Conservation (phyloP, 352 stramenopile genomes). For the Phytopythium oedochilum region DNA sequence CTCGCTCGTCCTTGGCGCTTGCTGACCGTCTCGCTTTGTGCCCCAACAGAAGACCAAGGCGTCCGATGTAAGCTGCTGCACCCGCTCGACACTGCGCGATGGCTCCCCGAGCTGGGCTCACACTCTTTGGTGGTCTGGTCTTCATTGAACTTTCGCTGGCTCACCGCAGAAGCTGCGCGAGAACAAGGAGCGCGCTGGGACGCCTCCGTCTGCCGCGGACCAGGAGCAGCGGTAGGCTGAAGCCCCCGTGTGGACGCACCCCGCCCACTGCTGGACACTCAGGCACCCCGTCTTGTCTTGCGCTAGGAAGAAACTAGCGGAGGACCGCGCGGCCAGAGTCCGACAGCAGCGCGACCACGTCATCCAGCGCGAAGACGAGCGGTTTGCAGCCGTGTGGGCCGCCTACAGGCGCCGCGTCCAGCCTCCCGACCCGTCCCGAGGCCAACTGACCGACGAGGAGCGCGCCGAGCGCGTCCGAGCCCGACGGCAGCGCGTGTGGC, state of each 20-base stretch:
- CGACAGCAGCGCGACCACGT: constrained; percentile 39
- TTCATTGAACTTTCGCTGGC: background rate
- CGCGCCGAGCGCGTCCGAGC: constrained; percentile 26
- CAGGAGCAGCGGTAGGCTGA: constrained; percentile 25
- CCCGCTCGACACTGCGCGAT: no score
- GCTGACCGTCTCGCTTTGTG: background rate
- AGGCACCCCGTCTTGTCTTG: constrained; percentile 2
- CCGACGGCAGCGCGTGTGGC: constrained; percentile 45
- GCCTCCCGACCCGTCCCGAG: constrained; percentile 7
- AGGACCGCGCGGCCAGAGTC: constrained; percentile 40
- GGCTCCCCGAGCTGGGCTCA: no score
- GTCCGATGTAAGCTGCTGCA: constrained; percentile 21
- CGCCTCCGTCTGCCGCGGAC: constrained; percentile 13
- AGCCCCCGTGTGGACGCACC: no score
- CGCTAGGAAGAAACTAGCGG: constrained; percentile 61
- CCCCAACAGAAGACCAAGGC: constrained; percentile 25
- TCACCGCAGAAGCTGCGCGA: constrained; percentile 49
- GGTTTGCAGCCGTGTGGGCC: constrained; percentile 23
- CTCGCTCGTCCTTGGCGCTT: background rate
- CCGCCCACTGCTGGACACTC: no score
- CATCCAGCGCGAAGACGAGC: constrained; percentile 31
- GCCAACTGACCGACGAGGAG: constrained; percentile 15
- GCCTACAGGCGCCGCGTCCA: constrained; percentile 31
- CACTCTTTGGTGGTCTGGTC: no score
- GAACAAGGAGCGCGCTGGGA: constrained; percentile 40